Conservation (phyloP, 75 land plant genomes). For the Cupressus sempervirens region DNA sequence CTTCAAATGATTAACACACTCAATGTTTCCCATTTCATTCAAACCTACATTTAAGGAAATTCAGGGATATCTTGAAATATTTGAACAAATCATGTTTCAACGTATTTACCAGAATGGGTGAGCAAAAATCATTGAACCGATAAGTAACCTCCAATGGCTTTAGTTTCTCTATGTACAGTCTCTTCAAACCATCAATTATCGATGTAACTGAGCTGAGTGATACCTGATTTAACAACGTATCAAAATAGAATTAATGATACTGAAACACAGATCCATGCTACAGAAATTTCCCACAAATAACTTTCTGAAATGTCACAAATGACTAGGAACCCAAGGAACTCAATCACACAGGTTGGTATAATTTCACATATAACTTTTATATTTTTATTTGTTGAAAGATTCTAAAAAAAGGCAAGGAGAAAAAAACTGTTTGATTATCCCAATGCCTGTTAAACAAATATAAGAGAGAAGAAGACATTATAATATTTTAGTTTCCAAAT, state of each 20-base stretch:
- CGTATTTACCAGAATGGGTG: constrained; percentile 66
- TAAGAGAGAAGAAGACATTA: background rate
- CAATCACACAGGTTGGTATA: background rate
- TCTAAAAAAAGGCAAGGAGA: background rate
- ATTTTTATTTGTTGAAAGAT: background rate
- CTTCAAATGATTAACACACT: background rate
- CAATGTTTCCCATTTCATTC: background rate
- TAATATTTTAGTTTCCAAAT: background rate
- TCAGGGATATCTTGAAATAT: background rate
- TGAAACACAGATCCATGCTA: background rate
- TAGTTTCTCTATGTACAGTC: constrained; percentile 74
- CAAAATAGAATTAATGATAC: constrained; percentile 3
- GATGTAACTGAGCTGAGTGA: constrained; percentile 76
- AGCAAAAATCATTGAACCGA: constrained; percentile 86
- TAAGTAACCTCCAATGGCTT: constrained; percentile 90
- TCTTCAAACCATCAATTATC: constrained; percentile 88
- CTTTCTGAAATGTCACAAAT: background rate
- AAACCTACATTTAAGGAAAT: background rate
- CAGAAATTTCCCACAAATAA: background rate
- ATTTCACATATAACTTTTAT: background rate
- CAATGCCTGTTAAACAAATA: background rate
- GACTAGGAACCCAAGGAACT: background rate
- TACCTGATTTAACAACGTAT: constrained; percentile 27
- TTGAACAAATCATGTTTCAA: background rate
- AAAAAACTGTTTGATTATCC: background rate